These are phyloP conservation scores for Coemansia sp. DNA, from an alignment of 192 early-diverging fungal genomes.

Conservation along the genomic window DNA sequence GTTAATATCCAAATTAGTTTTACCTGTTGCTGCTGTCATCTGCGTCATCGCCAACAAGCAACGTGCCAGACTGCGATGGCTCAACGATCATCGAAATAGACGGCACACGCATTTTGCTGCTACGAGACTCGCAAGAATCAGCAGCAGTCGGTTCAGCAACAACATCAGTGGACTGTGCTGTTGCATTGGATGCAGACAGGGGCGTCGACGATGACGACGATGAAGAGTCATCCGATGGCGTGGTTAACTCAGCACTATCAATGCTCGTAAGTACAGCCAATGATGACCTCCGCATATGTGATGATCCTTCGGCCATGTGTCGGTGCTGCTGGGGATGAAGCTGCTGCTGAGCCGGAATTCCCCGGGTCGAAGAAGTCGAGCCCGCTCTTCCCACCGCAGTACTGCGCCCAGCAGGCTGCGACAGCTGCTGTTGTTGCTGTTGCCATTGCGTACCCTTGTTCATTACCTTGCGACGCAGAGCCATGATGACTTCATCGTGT, in stretches of 20 bases:
- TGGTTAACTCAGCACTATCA: neutral
- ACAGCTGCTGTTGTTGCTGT: conserved; percentile 13
- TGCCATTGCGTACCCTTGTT: conserved; percentile 22
- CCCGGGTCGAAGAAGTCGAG: neutral
- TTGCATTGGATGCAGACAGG: conserved; percentile 7
- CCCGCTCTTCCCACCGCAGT: neutral
- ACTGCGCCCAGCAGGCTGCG: conserved; percentile 4
- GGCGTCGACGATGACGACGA: conserved; percentile 11
- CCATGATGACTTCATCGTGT: conserved; percentile 54
- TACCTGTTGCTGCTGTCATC: neutral
- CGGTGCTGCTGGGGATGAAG: neutral
- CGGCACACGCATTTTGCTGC: conserved; percentile 17
- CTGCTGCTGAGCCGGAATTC: neutral
- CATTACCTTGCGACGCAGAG: conserved; percentile 55
- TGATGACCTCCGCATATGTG: neutral
- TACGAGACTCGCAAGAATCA: neutral
- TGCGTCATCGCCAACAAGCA: neutral
- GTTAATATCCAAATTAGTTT: neutral
- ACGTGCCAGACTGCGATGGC: neutral
- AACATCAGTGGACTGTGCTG: neutral
- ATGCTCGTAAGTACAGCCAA: neutral
- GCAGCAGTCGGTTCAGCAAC: neutral
- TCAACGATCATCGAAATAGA: conserved; percentile 34
- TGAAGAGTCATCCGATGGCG: conserved; percentile 6
- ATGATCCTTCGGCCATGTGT: neutral